Conservation (phyloP, 2,329 filamentous ascomycete species). For the Clarireedia homoeocarpa region DNA sequence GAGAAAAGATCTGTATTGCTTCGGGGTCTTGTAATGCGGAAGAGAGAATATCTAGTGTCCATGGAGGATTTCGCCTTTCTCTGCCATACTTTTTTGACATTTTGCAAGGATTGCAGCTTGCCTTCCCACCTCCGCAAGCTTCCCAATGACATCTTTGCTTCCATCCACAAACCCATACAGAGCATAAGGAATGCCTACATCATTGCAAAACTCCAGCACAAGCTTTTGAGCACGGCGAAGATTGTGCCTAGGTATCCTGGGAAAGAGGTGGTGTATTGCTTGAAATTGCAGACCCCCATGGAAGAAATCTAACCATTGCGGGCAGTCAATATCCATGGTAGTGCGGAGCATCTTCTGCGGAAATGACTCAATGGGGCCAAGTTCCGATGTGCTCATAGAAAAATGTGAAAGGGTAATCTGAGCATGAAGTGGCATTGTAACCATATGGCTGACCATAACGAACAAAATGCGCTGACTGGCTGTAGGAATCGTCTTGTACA, state of each 20-base stretch:
- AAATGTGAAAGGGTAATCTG: conserved; percentile 92
- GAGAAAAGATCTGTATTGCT: background rate
- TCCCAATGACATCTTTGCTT: conserved; percentile 71
- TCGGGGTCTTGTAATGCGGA: background rate
- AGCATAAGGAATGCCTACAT: conserved; percentile 77
- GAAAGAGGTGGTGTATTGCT: conserved; percentile 79
- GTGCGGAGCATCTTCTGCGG: conserved; percentile 86
- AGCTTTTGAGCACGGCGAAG: conserved; percentile 66
- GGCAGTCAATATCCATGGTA: conserved; percentile 89
- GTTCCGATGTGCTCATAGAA: conserved; percentile 83
- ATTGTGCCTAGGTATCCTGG: conserved; percentile 78
- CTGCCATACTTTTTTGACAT: conserved; percentile 48
- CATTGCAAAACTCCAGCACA: conserved; percentile 73
- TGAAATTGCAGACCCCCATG: conserved; percentile 88
- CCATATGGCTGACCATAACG: conserved; percentile 71
- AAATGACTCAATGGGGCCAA: conserved; percentile 79
- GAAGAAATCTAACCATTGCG: conserved; percentile 80
- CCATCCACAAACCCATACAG: conserved; percentile 79
- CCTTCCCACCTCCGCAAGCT: conserved; percentile 68
- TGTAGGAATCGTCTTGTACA: conserved; percentile 66
- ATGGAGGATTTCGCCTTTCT: conserved; percentile 27
- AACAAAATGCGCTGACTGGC: conserved; percentile 64
- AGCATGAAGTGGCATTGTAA: conserved; percentile 74
- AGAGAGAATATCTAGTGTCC: conserved; percentile 4
- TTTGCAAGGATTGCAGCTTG: conserved; percentile 72